A percentile compares a stretch with the other conserved stretches of the same genome.
Conservation (phyloP, 257 asterid species). For the Verbascum thapsus region DNA sequence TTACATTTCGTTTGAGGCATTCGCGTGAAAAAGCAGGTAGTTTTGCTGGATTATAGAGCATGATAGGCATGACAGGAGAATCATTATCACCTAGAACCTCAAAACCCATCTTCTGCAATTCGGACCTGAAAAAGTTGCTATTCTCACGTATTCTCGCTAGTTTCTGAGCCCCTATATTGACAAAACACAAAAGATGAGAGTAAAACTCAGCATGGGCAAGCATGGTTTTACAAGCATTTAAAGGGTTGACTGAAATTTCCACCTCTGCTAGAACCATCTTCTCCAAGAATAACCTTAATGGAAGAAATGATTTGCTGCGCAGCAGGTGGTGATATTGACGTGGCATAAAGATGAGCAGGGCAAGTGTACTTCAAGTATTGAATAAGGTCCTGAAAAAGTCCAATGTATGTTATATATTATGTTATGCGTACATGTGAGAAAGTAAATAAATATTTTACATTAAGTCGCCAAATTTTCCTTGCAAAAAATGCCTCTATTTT, state of each 20-base stretch:
- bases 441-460: neutral
- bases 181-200: slow-evolving; percentile 13
- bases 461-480: neutral
- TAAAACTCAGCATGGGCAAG: neutral
- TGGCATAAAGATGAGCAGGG: slow-evolving; percentile 84
- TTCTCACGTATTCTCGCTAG: slow-evolving; percentile 70
- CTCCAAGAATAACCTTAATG: slow-evolving; percentile 70
- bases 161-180: slow-evolving; percentile 64
- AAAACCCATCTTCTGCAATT: slow-evolving; percentile 79
- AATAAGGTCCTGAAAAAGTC: slow-evolving; percentile 64
- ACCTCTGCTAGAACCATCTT: slow-evolving; percentile 83
- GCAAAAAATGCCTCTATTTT: neutral
- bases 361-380: slow-evolving; percentile 60
- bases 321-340: slow-evolving; percentile 77
- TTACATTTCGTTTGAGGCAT: slow-evolving; percentile 70
- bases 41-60: slow-evolving; percentile 88
- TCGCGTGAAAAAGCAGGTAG: slow-evolving; percentile 92
- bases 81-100: slow-evolving; percentile 82
- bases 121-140: slow-evolving; percentile 70
- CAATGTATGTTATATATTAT: neutral
- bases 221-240: slow-evolving; percentile 3
- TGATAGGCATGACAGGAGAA: slow-evolving; percentile 86
- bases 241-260: slow-evolving; percentile 17
- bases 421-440: neutral
- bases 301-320: slow-evolving; percentile 77